Base-by-base conservation (phyloP, 768 basidiomycete species). In the Trametes cinnabarina region DNA sequence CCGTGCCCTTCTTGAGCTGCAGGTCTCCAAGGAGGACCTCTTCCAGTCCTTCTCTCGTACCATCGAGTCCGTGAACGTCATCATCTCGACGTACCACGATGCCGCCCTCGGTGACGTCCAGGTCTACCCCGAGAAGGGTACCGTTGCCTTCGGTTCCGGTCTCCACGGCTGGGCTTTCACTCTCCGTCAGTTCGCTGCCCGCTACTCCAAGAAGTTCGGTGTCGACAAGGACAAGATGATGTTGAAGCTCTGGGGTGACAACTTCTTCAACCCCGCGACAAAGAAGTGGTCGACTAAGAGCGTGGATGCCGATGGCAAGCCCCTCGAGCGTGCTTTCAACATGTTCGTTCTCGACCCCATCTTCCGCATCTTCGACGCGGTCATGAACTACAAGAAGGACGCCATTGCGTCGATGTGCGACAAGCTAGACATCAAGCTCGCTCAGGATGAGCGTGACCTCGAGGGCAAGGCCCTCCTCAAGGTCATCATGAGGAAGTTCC, bases 361-460 rank as follows among this genome's bases (percentile, higher is more conserved):
- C 78, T 99, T 91, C 88, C 92, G 86, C 76, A 86, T 99, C 69
- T 99, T 99, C 79, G 94, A 96, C 66, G 88, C 89, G 66, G 91
- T 97, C 75, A 98, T 98, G 94, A 96, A 98, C 83, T 95, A 89
- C 85, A 96, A 98, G 82, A 98, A 96, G 83, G 95, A 96, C 44
- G 75, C 82, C 58, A 83, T 92, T 63, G 75, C 67, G 51, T 77
- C 81, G 58, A 94, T 99, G 80, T 87, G 97, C 67, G 94, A 97
- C 53, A 98, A 99, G 78, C 92, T 99, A 68, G 95, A 97, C 14
- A 76, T 99, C 73, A 91, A 91, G 74, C 89, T 99, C 62, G 79
- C 84, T 56, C 73, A 78, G 46, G 92, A 95, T 1, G 96, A 97
- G 81, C 87, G 86, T 69, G 97, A 97, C 64, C 83, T 92, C 63